Percentiles rank a stretch among this genome's conserved stretches.
These are phyloP conservation scores for Acrocalymma vagum DNA, from an alignment of 2,329 filamentous ascomycete genomes.

Conservation along the genomic window DNA sequence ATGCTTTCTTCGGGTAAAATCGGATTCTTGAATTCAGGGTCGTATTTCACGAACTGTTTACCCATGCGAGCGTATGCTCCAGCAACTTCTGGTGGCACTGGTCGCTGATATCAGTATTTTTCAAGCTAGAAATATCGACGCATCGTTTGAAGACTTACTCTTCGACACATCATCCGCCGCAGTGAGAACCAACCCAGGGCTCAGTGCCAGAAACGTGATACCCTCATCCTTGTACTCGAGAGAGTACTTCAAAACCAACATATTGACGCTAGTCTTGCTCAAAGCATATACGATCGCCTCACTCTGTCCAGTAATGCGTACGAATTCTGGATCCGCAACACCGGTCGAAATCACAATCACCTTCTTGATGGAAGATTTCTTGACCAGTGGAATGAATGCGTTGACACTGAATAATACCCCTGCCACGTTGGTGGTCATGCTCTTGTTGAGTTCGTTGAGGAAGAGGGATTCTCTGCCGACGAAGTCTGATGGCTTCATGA, in stretches of 20 bases:
- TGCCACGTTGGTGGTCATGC: constrained; percentile 31
- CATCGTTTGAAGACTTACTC: background rate
- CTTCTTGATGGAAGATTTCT: constrained; percentile 48
- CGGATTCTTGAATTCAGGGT: constrained; percentile 18
- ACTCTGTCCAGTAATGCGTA: constrained; percentile 18
- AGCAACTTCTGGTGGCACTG: constrained; percentile 3
- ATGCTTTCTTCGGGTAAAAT: constrained; percentile 16
- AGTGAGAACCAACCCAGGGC: constrained; percentile 16
- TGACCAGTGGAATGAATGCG: constrained; percentile 48
- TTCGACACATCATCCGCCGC: too few species aligned
- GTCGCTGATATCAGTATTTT: background rate
- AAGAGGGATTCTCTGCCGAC: constrained; percentile 12
- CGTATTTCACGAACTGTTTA: constrained; percentile 7
- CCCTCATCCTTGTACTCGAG: constrained; percentile 30
- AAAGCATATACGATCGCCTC: constrained; percentile 43
- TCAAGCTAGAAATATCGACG: background rate
- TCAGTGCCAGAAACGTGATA: constrained; percentile 16
- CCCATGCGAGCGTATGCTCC: background rate
- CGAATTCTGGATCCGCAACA: constrained; percentile 41
- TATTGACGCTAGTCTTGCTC: constrained; percentile 50
- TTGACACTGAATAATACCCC: constrained; percentile 40
- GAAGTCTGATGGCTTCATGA: constrained; percentile 31
- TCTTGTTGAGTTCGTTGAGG: constrained; percentile 21
- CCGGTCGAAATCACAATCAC: constrained; percentile 48
- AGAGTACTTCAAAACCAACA: constrained; percentile 50